Conservation (phyloP, 129 eudicot genomes). For the Pittosporum tobira region DNA sequence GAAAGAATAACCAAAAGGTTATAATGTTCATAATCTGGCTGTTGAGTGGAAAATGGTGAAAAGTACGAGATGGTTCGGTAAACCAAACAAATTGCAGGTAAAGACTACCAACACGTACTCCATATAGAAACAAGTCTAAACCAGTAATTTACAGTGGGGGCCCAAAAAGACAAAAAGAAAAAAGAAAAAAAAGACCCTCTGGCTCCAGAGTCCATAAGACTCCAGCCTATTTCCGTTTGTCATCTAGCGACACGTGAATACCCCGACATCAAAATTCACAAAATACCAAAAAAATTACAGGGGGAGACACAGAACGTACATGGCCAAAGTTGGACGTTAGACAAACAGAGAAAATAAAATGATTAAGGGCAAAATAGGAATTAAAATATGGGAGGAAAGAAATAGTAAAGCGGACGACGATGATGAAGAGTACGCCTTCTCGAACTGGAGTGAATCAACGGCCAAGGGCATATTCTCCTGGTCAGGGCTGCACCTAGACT, state of each 20-base stretch:
- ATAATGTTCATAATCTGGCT: too few species aligned
- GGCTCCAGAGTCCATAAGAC: conserved; percentile 9
- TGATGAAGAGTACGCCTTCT: conserved; percentile 37
- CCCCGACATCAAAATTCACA: conserved; percentile 19
- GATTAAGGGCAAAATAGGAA: conserved; percentile 42
- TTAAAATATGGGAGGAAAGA: not conserved
- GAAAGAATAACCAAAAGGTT: too few species aligned
- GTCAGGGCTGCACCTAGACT: conserved; percentile 77
- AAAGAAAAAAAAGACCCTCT: conserved; percentile 42
- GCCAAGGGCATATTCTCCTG: conserved; percentile 98
- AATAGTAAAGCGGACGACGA: not conserved
- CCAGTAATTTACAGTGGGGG: conserved; percentile 26
- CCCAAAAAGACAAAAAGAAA: conserved; percentile 9
- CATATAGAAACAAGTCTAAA: conserved; percentile 10
- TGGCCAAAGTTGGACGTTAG: too few species aligned
- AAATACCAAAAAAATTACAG: conserved; percentile 7
- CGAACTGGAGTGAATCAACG: conserved; percentile 87
- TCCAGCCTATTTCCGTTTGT: conserved; percentile 23
- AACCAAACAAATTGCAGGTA: conserved; percentile 9
- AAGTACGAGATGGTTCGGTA: not conserved
- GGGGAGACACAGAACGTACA: too few species aligned
- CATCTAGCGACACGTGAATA: conserved; percentile 65
- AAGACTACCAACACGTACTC: conserved; percentile 16
- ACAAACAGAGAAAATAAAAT: conserved; percentile 31
- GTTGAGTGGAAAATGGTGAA: not conserved